These are phyloP conservation scores for Antitrichia curtipendula DNA, from an alignment of 225 moss, liverwort and hornwort species.

Conservation along the genomic window DNA sequence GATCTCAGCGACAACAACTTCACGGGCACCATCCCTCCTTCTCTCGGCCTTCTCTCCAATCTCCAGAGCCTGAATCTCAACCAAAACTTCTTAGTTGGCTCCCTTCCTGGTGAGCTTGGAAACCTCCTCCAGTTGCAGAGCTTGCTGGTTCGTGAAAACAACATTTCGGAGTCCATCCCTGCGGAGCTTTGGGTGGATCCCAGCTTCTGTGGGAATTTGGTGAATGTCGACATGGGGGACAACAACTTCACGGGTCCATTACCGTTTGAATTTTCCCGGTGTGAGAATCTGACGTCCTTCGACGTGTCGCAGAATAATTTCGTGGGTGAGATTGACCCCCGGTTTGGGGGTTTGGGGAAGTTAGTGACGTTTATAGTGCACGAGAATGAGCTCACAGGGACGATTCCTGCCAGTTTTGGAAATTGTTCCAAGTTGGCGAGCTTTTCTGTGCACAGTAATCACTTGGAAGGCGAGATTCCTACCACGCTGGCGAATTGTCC, in stretches of 20 bases:
- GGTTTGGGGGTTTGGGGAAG: neutral
- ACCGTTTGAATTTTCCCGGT: neutral
- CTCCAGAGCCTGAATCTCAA: neutral
- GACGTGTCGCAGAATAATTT: neutral
- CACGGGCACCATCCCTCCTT: neutral
- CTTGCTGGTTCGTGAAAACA: neutral
- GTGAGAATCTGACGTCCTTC: neutral
- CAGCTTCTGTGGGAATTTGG: conserved; percentile 27
- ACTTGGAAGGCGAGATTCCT: conserved; percentile 1
- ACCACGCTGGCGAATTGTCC: conserved; percentile 9
- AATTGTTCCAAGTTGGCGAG: conserved; percentile 16
- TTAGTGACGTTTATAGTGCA: neutral
- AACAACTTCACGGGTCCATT: conserved; percentile 11
- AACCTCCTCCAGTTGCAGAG: neutral
- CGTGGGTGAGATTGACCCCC: neutral
- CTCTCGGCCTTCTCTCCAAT: neutral
- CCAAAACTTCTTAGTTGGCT: neutral
- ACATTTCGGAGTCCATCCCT: conserved; percentile 1
- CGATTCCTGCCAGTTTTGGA: conserved; percentile 12
- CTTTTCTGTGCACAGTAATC: neutral
- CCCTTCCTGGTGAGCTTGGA: neutral
- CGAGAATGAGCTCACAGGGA: neutral
- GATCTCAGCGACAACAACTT: neutral
- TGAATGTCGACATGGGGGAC: neutral
- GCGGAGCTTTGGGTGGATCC: neutral